A percentile compares a stretch with the other conserved stretches of the same genome.
phyloP scores from a whole-genome alignment of 148 eudicot species.

The Spergularia marina region DNA sequence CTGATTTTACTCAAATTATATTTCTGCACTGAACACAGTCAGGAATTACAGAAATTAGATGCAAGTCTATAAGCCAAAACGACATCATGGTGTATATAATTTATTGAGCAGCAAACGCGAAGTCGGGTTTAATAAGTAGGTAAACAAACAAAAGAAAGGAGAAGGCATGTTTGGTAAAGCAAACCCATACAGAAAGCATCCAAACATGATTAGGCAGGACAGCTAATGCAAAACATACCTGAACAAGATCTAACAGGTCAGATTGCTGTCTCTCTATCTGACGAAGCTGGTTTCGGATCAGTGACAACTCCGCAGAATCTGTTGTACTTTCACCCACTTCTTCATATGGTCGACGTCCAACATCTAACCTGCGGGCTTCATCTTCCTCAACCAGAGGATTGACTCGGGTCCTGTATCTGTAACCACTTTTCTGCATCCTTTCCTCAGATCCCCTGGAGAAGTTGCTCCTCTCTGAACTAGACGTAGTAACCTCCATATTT shows the following conservation, averaged over 20 bases:
- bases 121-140: neutral
- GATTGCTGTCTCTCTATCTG: constrained; percentile 83
- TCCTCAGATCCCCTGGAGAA: constrained; percentile 34
- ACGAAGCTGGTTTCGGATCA: constrained; percentile 60
- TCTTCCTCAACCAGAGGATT: constrained; percentile 50
- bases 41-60: neutral
- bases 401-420: constrained; percentile 45
- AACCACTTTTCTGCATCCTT: constrained; percentile 29
- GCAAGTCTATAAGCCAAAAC: neutral
- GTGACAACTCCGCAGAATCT: constrained; percentile 51
- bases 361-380: constrained; percentile 11
- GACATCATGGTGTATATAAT: neutral
- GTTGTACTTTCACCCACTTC: constrained; percentile 39
- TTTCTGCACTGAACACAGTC: neutral
- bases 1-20: neutral
- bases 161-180: neutral
- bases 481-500: constrained; percentile 20
- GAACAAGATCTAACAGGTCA: constrained; percentile 55
- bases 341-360: constrained; percentile 26
- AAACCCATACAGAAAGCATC: neutral
- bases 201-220: neutral
- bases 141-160: too few species aligned
- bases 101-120: neutral
- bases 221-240: constrained; percentile 39
- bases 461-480: constrained; percentile 29